Percentiles rank a stretch among this genome's conserved stretches.
Conservation (phyloP, 129 eudicot species). For the Deinandra increscens region DNA sequence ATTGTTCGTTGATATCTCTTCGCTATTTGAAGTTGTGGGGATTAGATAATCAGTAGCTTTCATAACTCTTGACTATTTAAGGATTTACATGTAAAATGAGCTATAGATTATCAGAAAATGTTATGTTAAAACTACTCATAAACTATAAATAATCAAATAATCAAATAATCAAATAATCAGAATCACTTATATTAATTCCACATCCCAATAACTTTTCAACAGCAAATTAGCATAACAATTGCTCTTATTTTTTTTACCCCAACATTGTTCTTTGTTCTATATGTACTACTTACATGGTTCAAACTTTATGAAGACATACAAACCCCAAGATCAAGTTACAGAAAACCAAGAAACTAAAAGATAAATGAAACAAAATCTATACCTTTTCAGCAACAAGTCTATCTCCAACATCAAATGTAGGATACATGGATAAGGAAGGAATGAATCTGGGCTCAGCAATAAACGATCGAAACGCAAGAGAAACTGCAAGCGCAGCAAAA, state of each 20-base stretch:
- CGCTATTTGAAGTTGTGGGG: not conserved
- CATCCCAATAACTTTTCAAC: not conserved
- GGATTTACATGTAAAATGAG: not conserved
- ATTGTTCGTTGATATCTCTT: not conserved
- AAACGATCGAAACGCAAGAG: slow-evolving; percentile 84
- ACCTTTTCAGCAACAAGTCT: slow-evolving; percentile 97
- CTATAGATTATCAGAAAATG: not conserved
- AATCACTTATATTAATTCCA: not conserved
- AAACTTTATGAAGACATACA: too few species aligned
- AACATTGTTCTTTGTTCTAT: too few species aligned
- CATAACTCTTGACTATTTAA: not conserved
- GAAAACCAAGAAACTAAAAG: not conserved
- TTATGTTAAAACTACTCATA: not conserved
- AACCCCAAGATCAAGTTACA: not conserved
- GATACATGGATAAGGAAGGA: slow-evolving; percentile 96
- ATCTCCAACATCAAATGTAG: slow-evolving; percentile 98
- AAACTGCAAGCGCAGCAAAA: slow-evolving; percentile 73
- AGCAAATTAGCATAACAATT: too few species aligned
- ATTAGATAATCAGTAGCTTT: not conserved
- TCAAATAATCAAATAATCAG: not conserved
- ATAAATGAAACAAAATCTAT: not conserved
- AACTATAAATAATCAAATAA: not conserved
- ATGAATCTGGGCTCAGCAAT: slow-evolving; percentile 94
- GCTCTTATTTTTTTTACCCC: too few species aligned
- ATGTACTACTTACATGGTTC: too few species aligned